These are phyloP conservation scores for Metschnikowia amazonensis DNA, from an alignment of 805 yeast genomes.

Conservation along the genomic window DNA sequence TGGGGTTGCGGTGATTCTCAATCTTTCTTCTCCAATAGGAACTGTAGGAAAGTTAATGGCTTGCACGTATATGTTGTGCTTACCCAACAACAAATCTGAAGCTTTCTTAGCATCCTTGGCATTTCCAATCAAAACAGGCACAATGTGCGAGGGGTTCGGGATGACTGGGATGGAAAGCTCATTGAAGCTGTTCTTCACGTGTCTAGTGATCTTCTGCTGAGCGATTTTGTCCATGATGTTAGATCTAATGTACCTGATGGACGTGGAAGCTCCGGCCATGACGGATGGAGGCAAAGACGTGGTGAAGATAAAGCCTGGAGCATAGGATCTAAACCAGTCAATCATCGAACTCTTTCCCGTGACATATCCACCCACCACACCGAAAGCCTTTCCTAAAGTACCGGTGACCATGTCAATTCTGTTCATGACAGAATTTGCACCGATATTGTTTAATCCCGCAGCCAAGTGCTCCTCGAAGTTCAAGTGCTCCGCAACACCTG, in stretches of 20 bases:
- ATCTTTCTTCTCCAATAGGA: slow-evolving; percentile 90
- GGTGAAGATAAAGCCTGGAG: slow-evolving; percentile 97
- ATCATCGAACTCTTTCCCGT: slow-evolving; percentile 81
- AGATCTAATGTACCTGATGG: slow-evolving; percentile 78
- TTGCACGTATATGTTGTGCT: slow-evolving; percentile 89
- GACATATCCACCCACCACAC: slow-evolving; percentile 96
- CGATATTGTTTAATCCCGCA: slow-evolving; percentile 50
- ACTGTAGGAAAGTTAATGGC: slow-evolving; percentile 99
- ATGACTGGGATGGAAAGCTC: slow-evolving; percentile 86
- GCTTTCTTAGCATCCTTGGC: slow-evolving; percentile 91
- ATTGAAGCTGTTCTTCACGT: slow-evolving; percentile 70
- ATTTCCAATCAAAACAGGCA: slow-evolving; percentile 91
- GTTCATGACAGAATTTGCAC: slow-evolving; percentile 61
- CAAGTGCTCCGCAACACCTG: slow-evolving; percentile 97
- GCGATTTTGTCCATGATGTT: slow-evolving; percentile 72
- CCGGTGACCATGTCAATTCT: slow-evolving; percentile 96
- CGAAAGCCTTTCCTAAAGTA: slow-evolving; percentile 95
- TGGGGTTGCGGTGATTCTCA: slow-evolving; percentile 98
- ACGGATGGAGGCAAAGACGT: slow-evolving; percentile 96
- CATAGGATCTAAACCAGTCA: slow-evolving; percentile 94
- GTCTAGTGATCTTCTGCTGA: slow-evolving; percentile 82
- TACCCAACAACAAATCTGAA: slow-evolving; percentile 79
- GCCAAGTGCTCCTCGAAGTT: slow-evolving; percentile 80
- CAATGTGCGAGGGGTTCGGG: slow-evolving; percentile 97
- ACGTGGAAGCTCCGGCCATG: slow-evolving; percentile 91